Evolutionary conservation across 1,139 yeast species (phyloP).

Genomic region (Neolecta irregularis): DNA sequence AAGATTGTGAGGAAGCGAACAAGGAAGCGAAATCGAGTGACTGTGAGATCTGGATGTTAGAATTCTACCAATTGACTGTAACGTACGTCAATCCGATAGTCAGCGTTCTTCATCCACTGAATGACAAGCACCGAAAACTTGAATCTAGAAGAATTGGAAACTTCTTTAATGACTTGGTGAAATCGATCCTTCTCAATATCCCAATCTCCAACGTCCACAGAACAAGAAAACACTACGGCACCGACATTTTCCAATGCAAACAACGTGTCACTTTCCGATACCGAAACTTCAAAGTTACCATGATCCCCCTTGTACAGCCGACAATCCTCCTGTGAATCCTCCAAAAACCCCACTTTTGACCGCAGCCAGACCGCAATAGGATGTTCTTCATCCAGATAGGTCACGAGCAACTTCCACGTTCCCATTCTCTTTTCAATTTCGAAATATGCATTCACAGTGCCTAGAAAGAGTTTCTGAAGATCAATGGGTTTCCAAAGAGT

Average conservation of each 20-base stretch:
- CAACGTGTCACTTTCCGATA: not conserved
- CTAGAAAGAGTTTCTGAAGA: not conserved
- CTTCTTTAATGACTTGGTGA: not conserved
- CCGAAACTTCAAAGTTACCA: not conserved
- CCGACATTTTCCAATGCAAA: conserved; percentile 1
- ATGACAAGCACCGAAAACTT: conserved; percentile 3
- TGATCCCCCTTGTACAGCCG: not conserved
- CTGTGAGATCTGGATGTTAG: not conserved
- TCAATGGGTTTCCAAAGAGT: conserved; percentile 1
- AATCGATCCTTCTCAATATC: conserved; percentile 2
- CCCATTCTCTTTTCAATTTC: not conserved
- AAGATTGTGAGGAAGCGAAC: not conserved
- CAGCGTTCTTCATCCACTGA: conserved; percentile 1
- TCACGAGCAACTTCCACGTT: conserved; percentile 1
- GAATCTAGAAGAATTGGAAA: not conserved
- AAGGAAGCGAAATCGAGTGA: not conserved
- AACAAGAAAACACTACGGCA: conserved; percentile 1
- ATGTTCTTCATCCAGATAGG: conserved; percentile 1
- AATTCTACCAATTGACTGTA: not conserved
- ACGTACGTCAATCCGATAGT: not conserved
- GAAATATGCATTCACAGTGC: not conserved
- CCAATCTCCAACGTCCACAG: not conserved
- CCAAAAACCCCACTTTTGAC: not conserved
- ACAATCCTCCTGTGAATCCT: not conserved
- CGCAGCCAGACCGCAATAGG: conserved; percentile 3